Evolutionary conservation across 2,329 filamentous ascomycete species (phyloP).

Genomic region (Stromatinia cepivora): DNA sequence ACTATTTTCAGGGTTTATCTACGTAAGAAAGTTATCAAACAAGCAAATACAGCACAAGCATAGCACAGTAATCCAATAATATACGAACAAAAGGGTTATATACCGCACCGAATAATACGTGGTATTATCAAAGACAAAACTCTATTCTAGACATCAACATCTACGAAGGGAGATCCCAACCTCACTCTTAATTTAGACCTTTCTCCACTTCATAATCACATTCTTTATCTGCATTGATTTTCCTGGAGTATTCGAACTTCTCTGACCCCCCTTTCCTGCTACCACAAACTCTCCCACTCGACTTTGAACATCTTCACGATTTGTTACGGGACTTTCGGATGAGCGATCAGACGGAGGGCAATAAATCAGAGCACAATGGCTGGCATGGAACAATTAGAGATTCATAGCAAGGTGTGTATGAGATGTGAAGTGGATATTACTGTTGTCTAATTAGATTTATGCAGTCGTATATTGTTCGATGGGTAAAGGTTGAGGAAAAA

Average conservation of each 20-base stretch:
- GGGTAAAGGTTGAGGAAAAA: constrained; percentile 87
- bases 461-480: constrained; percentile 96
- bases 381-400: constrained; percentile 93
- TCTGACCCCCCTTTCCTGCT: not conserved
- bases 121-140: constrained; percentile 3
- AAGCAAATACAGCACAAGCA: not conserved
- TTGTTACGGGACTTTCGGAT: not conserved
- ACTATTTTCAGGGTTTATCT: constrained; percentile 1
- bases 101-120: not conserved
- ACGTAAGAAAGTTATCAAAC: constrained; percentile 10
- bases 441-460: constrained; percentile 27
- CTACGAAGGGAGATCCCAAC: constrained; percentile 2
- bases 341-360: constrained; percentile 6
- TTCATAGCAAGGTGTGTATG: constrained; percentile 84
- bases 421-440: not conserved
- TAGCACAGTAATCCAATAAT: not conserved
- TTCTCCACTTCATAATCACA: constrained; percentile 5
- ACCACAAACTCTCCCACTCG: not conserved
- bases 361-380: constrained; percentile 78
- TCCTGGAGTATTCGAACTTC: not conserved
- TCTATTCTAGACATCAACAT: not conserved
- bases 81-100: not conserved
- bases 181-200: not conserved
- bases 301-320: not conserved
- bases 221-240: constrained; percentile 7